These are phyloP conservation scores for Carallia brachiata DNA, from an alignment of 345 rosid genomes.

Conservation along the genomic window DNA sequence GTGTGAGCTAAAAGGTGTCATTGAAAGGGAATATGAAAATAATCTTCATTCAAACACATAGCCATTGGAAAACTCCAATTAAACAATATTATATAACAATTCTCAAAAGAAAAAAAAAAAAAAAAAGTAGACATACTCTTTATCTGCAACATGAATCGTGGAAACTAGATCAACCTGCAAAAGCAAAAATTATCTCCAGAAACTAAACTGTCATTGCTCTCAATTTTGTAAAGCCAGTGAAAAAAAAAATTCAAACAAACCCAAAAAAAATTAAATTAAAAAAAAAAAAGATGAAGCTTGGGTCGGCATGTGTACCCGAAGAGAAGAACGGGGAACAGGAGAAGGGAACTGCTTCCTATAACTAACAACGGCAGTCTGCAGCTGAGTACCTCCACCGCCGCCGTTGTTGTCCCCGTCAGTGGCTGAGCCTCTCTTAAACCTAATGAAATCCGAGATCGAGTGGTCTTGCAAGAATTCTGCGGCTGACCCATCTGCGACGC, in stretches of 20 bases:
- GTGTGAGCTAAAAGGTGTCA: too few species aligned
- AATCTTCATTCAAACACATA: background rate
- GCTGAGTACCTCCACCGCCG: constrained; percentile 21
- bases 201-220: background rate
- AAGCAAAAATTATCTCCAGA: constrained; percentile 5
- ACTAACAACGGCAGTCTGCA: constrained; percentile 87
- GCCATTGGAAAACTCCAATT: background rate
- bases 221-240: background rate
- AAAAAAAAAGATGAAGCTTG: too few species aligned
- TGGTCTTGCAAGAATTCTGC: constrained; percentile 50
- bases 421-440: constrained; percentile 50
- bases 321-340: constrained; percentile 66
- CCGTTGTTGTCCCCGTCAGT: constrained; percentile 21
- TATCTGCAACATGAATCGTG: constrained; percentile 89
- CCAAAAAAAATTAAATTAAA: too few species aligned
- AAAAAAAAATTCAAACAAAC: background rate
- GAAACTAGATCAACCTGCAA: constrained; percentile 91
- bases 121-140: constrained; percentile 52
- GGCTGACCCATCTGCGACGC: constrained; percentile 38
- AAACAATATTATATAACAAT: background rate
- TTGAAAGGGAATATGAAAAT: background rate
- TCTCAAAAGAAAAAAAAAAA: too few species aligned
- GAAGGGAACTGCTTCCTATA: constrained; percentile 78
- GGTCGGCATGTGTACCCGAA: too few species aligned
- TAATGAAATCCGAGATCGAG: constrained; percentile 81